phyloP scores from a whole-genome alignment of 2,329 filamentous ascomycete genomes.

The Neoarthrinium moseri region DNA sequence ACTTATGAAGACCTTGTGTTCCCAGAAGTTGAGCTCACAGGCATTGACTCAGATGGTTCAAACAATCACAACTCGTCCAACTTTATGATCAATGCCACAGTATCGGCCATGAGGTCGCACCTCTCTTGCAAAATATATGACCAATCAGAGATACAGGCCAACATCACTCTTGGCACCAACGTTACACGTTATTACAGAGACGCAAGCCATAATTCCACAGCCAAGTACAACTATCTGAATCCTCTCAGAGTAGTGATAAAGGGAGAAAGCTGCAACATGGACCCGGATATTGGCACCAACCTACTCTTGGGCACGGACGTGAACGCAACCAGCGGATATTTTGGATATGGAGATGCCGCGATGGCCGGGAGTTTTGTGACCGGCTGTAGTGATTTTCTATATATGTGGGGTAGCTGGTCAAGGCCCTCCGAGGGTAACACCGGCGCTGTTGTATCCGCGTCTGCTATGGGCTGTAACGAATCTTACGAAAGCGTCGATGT shows the following conservation, averaged over 20 bases:
- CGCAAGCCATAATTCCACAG: too few species aligned
- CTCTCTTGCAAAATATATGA: neutral
- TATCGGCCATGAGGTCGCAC: neutral
- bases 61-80: neutral
- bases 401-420: slow-evolving; percentile 1
- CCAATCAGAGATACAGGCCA: neutral
- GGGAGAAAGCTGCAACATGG: neutral
- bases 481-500: slow-evolving; percentile 27
- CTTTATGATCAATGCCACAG: neutral
- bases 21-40: slow-evolving; percentile 8
- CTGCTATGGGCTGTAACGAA: slow-evolving; percentile 39
- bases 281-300: neutral
- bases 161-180: neutral
- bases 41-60: neutral
- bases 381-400: slow-evolving; percentile 4
- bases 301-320: too few species aligned
- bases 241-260: neutral
- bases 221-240: neutral
- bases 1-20: slow-evolving; percentile 32
- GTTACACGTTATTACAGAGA: too few species aligned
- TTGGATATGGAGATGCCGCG: neutral
- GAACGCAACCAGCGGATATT: neutral
- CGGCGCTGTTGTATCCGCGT: slow-evolving; percentile 18
- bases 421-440: neutral
- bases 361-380: neutral